These are phyloP conservation scores for Cyclotella atomus DNA, from an alignment of 108 stramenopile species.

Conservation along the genomic window DNA sequence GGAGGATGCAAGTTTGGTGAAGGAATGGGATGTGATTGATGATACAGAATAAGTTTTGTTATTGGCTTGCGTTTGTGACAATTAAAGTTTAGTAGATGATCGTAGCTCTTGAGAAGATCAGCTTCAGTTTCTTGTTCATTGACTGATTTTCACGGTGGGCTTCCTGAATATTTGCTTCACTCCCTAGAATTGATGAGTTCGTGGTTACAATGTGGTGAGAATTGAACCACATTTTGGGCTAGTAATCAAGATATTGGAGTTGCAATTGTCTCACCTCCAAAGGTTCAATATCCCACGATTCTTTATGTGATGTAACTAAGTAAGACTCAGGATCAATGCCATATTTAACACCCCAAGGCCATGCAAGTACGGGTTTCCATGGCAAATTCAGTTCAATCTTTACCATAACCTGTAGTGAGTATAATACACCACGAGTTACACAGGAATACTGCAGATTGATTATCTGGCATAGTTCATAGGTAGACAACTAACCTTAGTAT, in stretches of 20 bases:
- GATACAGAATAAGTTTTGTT: constrained; percentile 11
- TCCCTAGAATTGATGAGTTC: constrained; percentile 51
- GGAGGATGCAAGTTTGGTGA: constrained; percentile 21
- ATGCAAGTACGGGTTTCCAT: constrained; percentile 92
- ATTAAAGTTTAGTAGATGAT: too few species aligned
- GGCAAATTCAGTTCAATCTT: constrained; percentile 88
- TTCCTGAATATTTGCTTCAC: constrained; percentile 84
- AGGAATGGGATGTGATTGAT: constrained; percentile 46
- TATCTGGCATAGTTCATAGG: too few species aligned
- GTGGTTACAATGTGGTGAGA: not conserved
- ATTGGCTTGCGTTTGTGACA: not conserved
- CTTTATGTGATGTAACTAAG: constrained; percentile 72
- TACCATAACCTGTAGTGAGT: constrained; percentile 73
- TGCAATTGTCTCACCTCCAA: constrained; percentile 51
- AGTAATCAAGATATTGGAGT: not conserved
- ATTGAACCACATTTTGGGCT: not conserved
- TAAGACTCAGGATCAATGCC: constrained; percentile 68
- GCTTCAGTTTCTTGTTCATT: too few species aligned
- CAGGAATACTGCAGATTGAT: too few species aligned
- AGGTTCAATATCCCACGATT: constrained; percentile 85
- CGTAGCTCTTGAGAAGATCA: too few species aligned
- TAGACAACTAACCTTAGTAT: constrained; percentile 38
- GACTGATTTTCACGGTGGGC: constrained; percentile 56
- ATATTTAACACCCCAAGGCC: constrained; percentile 88
- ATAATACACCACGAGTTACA: too few species aligned